A percentile compares a stretch with the other conserved stretches of the same genome.
These are phyloP conservation scores for Camelina hispida DNA, from an alignment of 345 rosid species.

Conservation along the genomic window DNA sequence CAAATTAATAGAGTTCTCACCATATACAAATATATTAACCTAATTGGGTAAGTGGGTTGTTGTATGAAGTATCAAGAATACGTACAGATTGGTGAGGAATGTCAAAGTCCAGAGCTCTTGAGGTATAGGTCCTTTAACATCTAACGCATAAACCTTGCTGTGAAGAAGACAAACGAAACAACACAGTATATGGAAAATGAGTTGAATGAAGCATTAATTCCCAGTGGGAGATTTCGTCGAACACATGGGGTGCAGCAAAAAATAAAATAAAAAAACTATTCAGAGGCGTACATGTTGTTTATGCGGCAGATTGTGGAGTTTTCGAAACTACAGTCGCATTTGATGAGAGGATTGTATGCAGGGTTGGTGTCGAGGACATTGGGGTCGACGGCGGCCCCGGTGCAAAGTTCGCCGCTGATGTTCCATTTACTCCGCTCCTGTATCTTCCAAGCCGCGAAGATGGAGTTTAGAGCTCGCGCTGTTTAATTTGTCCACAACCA, in stretches of 20 bases:
- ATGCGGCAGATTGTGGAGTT: constrained; percentile 47
- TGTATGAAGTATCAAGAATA: neutral
- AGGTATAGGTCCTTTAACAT: constrained; percentile 42
- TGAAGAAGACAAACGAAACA: neutral
- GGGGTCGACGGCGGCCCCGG: constrained; percentile 51
- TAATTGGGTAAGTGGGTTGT: neutral
- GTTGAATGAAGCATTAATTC: neutral
- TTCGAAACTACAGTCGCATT: constrained; percentile 52
- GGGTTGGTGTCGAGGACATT: neutral
- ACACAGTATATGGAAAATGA: neutral
- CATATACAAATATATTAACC: neutral
- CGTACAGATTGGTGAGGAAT: constrained; percentile 41
- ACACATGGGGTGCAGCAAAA: constrained; percentile 14
- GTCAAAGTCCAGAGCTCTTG: constrained; percentile 46
- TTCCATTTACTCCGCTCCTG: constrained; percentile 45
- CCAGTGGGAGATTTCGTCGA: neutral
- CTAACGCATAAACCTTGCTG: constrained; percentile 46
- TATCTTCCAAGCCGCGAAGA: constrained; percentile 38
- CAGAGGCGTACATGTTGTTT: constrained; percentile 27
- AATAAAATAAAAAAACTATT: too few species aligned
- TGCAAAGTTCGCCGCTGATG: constrained; percentile 63
- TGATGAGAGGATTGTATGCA: constrained; percentile 53
- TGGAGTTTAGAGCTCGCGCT: constrained; percentile 35
- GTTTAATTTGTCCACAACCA: too few species aligned
- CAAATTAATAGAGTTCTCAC: neutral